A percentile compares a stretch with the other conserved stretches of the same genome.
Conservation (phyloP, 73 alveolate species). For the Symbiodinium natans region DNA sequence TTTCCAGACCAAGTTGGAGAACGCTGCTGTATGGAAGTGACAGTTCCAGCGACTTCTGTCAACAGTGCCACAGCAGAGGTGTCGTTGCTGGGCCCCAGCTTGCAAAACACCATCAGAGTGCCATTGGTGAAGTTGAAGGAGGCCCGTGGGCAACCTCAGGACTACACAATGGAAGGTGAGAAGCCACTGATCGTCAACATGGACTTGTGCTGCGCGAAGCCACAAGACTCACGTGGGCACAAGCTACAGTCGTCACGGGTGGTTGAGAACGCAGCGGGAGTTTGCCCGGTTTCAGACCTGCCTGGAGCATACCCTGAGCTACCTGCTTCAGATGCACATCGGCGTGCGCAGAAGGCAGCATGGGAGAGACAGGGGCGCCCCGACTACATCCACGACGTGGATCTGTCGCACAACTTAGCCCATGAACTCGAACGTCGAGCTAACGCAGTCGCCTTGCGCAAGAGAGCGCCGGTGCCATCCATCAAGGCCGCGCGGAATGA, state of each 20-base stretch:
- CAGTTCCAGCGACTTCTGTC: not conserved
- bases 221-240: constrained; percentile 43
- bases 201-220: constrained; percentile 44
- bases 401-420: constrained; percentile 38
- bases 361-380: constrained; percentile 42
- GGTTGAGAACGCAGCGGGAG: constrained; percentile 43
- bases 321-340: constrained; percentile 58
- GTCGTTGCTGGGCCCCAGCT: constrained; percentile 59
- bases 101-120: constrained; percentile 59
- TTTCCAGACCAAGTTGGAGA: constrained; percentile 86
- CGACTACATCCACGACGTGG: constrained; percentile 84
- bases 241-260: constrained; percentile 71
- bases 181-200: constrained; percentile 76
- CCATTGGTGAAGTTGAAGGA: constrained; percentile 3
- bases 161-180: constrained; percentile 77
- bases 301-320: constrained; percentile 81
- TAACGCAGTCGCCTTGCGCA: constrained; percentile 68
- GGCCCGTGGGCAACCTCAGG: constrained; percentile 46
- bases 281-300: constrained; percentile 59
- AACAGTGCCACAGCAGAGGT: not conserved
- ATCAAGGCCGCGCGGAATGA: not conserved
- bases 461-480: constrained; percentile 15
- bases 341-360: not conserved
- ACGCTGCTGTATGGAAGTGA: constrained; percentile 41
- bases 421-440: constrained; percentile 59